Base-by-base conservation (phyloP, 2,329 filamentous ascomycete species). In the Fusarium sp. region DNA sequence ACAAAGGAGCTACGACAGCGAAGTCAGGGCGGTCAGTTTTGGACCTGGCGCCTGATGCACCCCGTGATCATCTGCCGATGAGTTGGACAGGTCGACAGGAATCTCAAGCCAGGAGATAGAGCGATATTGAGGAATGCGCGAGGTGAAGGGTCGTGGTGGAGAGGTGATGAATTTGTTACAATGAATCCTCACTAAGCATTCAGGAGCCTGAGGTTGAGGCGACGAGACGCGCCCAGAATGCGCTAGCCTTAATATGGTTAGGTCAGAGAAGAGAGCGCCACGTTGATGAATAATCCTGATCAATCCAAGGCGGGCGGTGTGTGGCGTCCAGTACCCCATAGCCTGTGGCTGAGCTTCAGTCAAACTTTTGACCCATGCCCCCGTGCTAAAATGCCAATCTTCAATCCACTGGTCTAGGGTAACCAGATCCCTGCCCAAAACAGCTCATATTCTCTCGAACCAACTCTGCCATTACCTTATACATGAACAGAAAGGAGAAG, bases 31-130 rank as follows among this genome's bases (percentile, higher is more conserved):
- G 77, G 77, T 81, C 79, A 77, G 77, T 77, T 74, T 65, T 67
- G 72, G 77, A 78, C 79, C 80, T 76, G 73, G 76, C 79, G 66
- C 80, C 80, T 75, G 75, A 68, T 72, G 79, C 77, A 80, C 79
- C 78, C 75, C 76, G 76, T 75, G 75, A 73, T 79, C 80, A 79
- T 81, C 78, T 77, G 76, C 68, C 61, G 71, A 74, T 75, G 56
- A 65, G 73, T 73, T 74, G 71, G 60, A 59, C 64, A 72, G 66
- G 69, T 75, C 43, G 57, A 67, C 69, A 65, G 67, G 70, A 49
- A 68, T 67, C 61, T 70, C 63, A 44, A 57, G 63, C 59, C 47
- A 59, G 67, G 67, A 64, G 69, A 73, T 64, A 46, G 42, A 62
- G 69, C 56, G 54, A 66, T 30, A 42, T 63, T 53, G 53, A 52